Evolutionary conservation across 495 filamentous ascomycete genomes (phyloP), one percentile per base, ranked within the genome.

Genomic region (Podospora pseudoanserina): DNA sequence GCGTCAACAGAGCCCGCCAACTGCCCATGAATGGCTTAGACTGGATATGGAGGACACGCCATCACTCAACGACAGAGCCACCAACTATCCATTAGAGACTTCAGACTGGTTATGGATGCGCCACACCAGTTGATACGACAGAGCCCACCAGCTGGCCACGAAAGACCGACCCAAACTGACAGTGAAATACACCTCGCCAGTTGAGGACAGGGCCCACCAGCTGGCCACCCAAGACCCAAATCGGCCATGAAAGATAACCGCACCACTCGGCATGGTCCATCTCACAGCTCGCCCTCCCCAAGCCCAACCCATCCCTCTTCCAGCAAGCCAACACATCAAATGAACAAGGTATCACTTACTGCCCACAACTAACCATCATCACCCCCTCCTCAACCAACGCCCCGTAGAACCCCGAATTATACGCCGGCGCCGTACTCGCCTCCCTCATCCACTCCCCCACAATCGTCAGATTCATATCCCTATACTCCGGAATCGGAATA

Each of bases 401-500:
- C 71, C 95, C 88, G 65, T 89, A 88, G 79, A 99, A 97, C 30
- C 89, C 88, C 2, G 91, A 91, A 73, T 99, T 99, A 77, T 90
- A 96, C 19, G 78, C 82, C 18, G 95, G 95, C 4, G 96, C 94
- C 0, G 94, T 98, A 11, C 92, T 86, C 5, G 82, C 78, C 75
- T 99, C 95, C 34, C 85, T 86, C 30, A 32, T 32, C 84, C 87
- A 91, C 5, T 84, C 73, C 2, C 92, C 93, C 18, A 90, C 84
- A 49, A 77, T 82, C 28, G 49, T 84, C 80, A 49, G 79, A 75
- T 44, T 82, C 75, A 13, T 78, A 68, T 76, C 71, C 19, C 84
- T 82, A 72, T 97, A 97, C 77, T 99, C 95, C 0, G 94, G 94
- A 16, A 99, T 82, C 2, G 95, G 95, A 63, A 99, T 99, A 72